Base-by-base conservation (phyloP, 2,329 filamentous ascomycete species). In the Samsoniella hepiali region DNA sequence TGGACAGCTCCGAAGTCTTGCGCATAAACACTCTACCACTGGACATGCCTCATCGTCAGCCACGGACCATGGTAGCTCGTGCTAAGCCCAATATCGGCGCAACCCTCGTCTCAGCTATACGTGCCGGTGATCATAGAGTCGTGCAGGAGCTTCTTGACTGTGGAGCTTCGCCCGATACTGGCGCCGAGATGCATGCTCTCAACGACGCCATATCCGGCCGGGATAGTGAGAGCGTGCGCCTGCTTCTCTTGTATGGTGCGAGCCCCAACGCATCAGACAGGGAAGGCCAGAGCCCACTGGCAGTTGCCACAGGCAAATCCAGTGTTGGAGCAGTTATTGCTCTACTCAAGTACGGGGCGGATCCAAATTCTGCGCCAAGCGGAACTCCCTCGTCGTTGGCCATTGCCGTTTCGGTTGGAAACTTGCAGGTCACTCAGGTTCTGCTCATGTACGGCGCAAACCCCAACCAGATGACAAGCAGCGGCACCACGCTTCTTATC, bases 281-380 rank as follows among this genome's bases (percentile, higher is more conserved):
- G 32, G 75, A 81, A 22, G 81, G 81, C 31, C 69, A 80, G 40
- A 83, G 81, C 0, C 84, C 85, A 2, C 76, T 88, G 2, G 77
- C 77, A 58, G 80, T 74, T 17, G 80, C 79, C 0, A 82, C 81
- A 3, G 84, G 83, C 67, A 79, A 79, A 65, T 79, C 78, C 0
- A 86, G 84, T 69, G 71, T 84, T 47, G 82, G 84, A 29, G 85
- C 81, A 3, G 84, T 86, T 0, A 82, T 82, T 36, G 75, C 83
- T 58, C 79, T 90, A 5, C 78, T 88, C 67, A 88, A 88, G 73
- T 89, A 90, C 65, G 85, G 86, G 11, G 84, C 84, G 17, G 84
- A 85, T 69, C 81, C 81, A 10, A 86, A 86, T 69, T 75, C 84
- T 53, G 73, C 77, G 1, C 76, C 78, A 1, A 81, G 84, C 0